A percentile compares a stretch with the other conserved stretches of the same genome.
These are phyloP conservation scores for Pezizomycotina sp. DNA, from an alignment of 2,329 filamentous ascomycete genomes.

Conservation along the genomic window DNA sequence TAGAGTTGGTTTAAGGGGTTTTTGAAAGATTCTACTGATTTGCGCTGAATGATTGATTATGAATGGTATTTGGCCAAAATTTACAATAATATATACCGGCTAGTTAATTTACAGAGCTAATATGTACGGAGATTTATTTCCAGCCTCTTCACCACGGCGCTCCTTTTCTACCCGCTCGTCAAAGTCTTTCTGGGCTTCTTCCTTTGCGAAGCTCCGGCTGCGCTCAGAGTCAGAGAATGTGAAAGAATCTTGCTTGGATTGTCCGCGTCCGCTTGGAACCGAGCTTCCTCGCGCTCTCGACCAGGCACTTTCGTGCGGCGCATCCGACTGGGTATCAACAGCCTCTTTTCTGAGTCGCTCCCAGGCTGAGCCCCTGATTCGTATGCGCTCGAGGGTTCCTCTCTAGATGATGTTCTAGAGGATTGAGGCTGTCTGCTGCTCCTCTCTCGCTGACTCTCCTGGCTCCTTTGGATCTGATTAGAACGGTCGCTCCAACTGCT, in stretches of 20 bases:
- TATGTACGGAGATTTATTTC: conserved; percentile 26
- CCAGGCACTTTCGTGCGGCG: conserved; percentile 10
- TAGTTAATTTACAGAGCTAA: conserved; percentile 24
- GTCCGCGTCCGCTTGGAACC: conserved; percentile 5
- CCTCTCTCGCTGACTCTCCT: conserved; percentile 6
- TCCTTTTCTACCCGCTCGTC: conserved; percentile 36
- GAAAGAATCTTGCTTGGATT: conserved; percentile 30
- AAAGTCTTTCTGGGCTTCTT: conserved; percentile 36
- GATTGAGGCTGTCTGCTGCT: conserved; percentile 6
- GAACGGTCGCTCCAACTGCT: neutral
- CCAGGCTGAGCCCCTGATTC: conserved; percentile 4
- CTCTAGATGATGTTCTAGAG: conserved; percentile 15
- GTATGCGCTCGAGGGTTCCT: conserved; percentile 7
- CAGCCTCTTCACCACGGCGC: conserved; percentile 29
- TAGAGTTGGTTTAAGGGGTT: too few relatives aligned
- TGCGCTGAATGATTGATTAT: too few relatives aligned
- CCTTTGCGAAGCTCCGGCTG: conserved; percentile 31
- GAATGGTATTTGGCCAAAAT: too few relatives aligned
- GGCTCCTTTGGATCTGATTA: conserved; percentile 10
- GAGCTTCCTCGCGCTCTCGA: conserved; percentile 7
- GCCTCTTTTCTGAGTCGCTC: conserved; percentile 2
- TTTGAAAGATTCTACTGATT: too few relatives aligned
- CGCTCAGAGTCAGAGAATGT: conserved; percentile 32
- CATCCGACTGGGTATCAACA: conserved; percentile 12
- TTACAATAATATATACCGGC: too few relatives aligned